Evolutionary conservation across 768 basidiomycete species (phyloP).

Genomic region (Boletus pseudo-olivaceus): DNA sequence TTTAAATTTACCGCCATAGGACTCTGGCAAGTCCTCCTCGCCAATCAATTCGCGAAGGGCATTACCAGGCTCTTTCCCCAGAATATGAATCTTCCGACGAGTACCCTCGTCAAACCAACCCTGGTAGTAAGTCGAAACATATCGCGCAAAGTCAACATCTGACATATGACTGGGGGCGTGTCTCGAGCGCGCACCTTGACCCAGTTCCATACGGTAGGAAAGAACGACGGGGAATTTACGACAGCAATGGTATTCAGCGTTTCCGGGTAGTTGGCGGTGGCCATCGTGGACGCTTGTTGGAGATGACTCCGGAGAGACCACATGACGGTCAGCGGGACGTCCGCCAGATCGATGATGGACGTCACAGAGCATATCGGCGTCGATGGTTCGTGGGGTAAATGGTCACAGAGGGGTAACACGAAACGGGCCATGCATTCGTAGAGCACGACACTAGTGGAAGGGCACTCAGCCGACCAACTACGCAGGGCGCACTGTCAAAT

Average conservation of each 20-base stretch:
- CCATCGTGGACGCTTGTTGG: conserved; percentile 70
- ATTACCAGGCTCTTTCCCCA: conserved; percentile 57
- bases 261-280: conserved; percentile 81
- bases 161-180: too few relatives aligned
- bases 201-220: conserved; percentile 82
- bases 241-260: conserved; percentile 64
- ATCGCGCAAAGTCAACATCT: neutral
- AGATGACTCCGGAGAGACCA: conserved; percentile 71
- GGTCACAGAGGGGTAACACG: conserved; percentile 57
- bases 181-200: conserved; percentile 50
- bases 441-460: conserved; percentile 49
- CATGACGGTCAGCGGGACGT: conserved; percentile 57
- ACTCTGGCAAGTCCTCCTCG: conserved; percentile 51
- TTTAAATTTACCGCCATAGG: conserved; percentile 71
- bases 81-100: conserved; percentile 70
- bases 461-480: neutral
- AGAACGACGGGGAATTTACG: conserved; percentile 80
- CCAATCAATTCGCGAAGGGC: conserved; percentile 50
- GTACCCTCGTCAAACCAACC: conserved; percentile 81
- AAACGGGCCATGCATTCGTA: conserved; percentile 69
- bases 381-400: conserved; percentile 50
- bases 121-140: conserved; percentile 28
- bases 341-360: conserved; percentile 71
- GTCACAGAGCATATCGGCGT: conserved; percentile 59
- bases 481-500: neutral